Evolutionary conservation across 345 rosid species (phyloP).

Genomic region (Acer saccharum): DNA sequence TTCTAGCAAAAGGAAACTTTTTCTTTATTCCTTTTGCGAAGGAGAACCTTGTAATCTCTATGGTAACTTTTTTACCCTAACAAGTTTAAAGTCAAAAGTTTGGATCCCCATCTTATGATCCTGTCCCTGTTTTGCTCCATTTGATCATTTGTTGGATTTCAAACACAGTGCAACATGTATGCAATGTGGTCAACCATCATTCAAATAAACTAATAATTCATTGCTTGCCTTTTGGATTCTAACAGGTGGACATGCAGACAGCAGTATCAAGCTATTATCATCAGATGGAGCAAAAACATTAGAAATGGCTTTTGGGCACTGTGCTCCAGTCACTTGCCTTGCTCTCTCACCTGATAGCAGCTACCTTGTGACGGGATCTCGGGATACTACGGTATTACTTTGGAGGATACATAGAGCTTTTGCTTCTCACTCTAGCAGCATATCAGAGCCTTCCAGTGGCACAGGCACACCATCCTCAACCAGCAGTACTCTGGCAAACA

Average conservation of each 20-base stretch:
- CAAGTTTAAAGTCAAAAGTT: not conserved
- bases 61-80: not conserved
- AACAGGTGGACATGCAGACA: slow-evolving; percentile 95
- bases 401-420: slow-evolving; percentile 82
- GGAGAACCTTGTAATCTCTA: not conserved
- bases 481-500: slow-evolving; percentile 43
- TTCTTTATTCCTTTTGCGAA: not conserved
- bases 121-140: not conserved
- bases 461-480: slow-evolving; percentile 46
- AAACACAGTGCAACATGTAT: not conserved
- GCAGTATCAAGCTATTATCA: slow-evolving; percentile 82
- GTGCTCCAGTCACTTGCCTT: slow-evolving; percentile 97
- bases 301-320: slow-evolving; percentile 87
- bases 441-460: slow-evolving; percentile 54
- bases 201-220: not conserved
- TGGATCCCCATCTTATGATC: not conserved
- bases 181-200: not conserved
- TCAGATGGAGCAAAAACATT: slow-evolving; percentile 88
- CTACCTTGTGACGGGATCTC: slow-evolving; percentile 90
- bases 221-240: slow-evolving; percentile 13
- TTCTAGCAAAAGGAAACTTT: not conserved
- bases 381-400: slow-evolving; percentile 77
- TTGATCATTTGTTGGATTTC: not conserved
- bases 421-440: slow-evolving; percentile 52
- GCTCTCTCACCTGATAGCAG: slow-evolving; percentile 85